These are phyloP conservation scores for Linum usitatissimum DNA, from an alignment of 345 rosid genomes.

Conservation along the genomic window DNA sequence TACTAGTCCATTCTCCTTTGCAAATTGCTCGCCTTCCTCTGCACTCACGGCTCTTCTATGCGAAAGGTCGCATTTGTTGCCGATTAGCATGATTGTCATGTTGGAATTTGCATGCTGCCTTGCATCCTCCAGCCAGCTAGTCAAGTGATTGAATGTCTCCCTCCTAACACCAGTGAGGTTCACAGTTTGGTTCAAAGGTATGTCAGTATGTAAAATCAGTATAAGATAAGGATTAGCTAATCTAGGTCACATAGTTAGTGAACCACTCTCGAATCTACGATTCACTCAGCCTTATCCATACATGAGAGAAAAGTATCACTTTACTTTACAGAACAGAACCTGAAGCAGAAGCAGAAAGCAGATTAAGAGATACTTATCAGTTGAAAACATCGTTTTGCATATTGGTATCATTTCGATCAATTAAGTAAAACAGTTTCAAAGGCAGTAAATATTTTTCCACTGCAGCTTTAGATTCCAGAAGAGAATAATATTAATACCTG, in stretches of 20 bases:
- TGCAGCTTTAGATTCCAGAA: background rate
- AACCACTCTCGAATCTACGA: too few relatives aligned
- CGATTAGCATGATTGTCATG: conserved; percentile 84
- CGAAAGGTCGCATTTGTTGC: conserved; percentile 87
- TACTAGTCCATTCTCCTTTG: conserved; percentile 80
- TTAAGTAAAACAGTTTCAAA: background rate
- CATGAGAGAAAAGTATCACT: too few relatives aligned
- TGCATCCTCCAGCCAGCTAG: conserved; percentile 98
- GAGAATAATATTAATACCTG: background rate
- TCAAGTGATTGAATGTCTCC: conserved; percentile 94
- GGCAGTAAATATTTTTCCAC: background rate
- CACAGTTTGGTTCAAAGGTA: too few relatives aligned
- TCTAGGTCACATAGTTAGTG: too few relatives aligned
- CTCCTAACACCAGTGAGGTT: conserved; percentile 39
- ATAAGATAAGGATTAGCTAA: too few relatives aligned
- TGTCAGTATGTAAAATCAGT: background rate
- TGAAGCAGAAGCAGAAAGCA: too few relatives aligned
- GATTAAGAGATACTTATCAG: too few relatives aligned
- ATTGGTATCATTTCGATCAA: too few relatives aligned
- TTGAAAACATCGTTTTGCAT: too few relatives aligned
- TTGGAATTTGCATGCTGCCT: conserved; percentile 97
- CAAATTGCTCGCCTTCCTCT: conserved; percentile 98
- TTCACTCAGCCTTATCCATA: too few relatives aligned
- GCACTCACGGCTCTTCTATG: conserved; percentile 87
- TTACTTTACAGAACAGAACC: too few relatives aligned